These are phyloP conservation scores for Isatis tinctoria DNA, from an alignment of 345 rosid species.

Conservation along the genomic window DNA sequence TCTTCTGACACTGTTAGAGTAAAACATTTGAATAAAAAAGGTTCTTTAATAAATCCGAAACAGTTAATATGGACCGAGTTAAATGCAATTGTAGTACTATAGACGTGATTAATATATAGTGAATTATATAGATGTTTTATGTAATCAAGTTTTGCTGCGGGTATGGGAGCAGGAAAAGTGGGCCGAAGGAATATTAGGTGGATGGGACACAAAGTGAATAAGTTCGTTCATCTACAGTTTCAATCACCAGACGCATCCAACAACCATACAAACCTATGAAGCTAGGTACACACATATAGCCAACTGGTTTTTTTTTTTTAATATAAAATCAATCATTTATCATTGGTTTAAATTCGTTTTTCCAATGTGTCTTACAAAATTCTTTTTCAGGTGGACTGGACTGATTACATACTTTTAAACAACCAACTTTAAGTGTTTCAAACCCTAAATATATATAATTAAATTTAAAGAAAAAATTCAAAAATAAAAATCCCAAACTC, in stretches of 20 bases:
- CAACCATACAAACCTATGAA: constrained; percentile 2
- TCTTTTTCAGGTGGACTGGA: not conserved
- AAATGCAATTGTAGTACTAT: not conserved
- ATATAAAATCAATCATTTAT: not conserved
- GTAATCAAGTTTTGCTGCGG: constrained; percentile 18
- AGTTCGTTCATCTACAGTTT: constrained; percentile 26
- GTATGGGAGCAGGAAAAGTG: constrained; percentile 33
- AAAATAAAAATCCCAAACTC: no score
- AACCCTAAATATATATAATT: not conserved
- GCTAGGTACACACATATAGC: not conserved
- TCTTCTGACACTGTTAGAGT: not conserved
- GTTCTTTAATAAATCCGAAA: not conserved
- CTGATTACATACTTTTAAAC: not conserved
- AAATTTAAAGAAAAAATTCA: no score
- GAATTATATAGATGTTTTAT: not conserved
- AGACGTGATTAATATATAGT: not conserved
- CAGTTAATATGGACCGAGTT: not conserved
- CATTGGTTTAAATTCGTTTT: not conserved
- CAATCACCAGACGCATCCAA: constrained; percentile 18
- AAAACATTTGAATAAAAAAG: not conserved
- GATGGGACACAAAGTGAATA: constrained; percentile 35
- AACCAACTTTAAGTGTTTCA: not conserved
- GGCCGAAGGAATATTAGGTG: constrained; percentile 21
- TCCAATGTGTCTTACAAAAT: not conserved
- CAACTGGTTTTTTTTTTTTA: not conserved